A percentile compares a stretch with the other conserved stretches of the same genome.
Conservation (phyloP, 768 basidiomycete species). For the Clavulina sp. region DNA sequence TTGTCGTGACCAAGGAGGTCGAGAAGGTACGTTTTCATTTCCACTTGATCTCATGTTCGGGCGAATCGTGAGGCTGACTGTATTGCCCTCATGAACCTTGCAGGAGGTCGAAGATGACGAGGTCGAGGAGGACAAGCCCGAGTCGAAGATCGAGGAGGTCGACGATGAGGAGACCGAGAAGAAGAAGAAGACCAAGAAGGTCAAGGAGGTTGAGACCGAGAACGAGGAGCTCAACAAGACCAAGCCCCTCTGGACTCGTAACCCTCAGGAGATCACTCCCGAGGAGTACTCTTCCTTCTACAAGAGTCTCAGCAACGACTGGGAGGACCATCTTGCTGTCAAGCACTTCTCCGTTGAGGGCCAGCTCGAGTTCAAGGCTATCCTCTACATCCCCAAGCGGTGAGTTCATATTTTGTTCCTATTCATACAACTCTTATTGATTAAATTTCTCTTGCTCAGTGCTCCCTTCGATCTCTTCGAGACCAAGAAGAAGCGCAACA, state of each 20-base stretch:
- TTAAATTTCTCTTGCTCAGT: slow-evolving; percentile 22
- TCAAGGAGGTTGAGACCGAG: slow-evolving; percentile 72
- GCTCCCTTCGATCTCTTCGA: slow-evolving; percentile 99
- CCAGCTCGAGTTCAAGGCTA: slow-evolving; percentile 99
- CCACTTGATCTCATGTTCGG: neutral
- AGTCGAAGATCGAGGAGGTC: slow-evolving; percentile 66
- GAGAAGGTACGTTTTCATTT: slow-evolving; percentile 58
- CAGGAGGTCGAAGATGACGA: slow-evolving; percentile 81
- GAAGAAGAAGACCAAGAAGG: slow-evolving; percentile 85
- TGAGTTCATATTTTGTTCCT: slow-evolving; percentile 21
- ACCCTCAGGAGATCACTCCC: slow-evolving; percentile 77
- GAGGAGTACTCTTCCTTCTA: slow-evolving; percentile 97
- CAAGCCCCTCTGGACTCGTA: slow-evolving; percentile 99
- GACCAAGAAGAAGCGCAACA: slow-evolving; percentile 99
- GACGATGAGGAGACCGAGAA: slow-evolving; percentile 66
- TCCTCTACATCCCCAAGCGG: slow-evolving; percentile 95
- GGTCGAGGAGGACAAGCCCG: slow-evolving; percentile 48
- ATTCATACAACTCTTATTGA: neutral
- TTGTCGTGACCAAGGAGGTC: slow-evolving; percentile 96
- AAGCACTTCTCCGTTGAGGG: slow-evolving; percentile 99
- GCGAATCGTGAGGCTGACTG: neutral
- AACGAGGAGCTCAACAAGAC: slow-evolving; percentile 99
- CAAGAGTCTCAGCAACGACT: slow-evolving; percentile 99
- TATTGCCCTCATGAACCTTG: slow-evolving; percentile 16
- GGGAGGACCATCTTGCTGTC: slow-evolving; percentile 98